Conservation (phyloP, 352 stramenopile genomes). For the Stephanocyclus meneghinianus region DNA sequence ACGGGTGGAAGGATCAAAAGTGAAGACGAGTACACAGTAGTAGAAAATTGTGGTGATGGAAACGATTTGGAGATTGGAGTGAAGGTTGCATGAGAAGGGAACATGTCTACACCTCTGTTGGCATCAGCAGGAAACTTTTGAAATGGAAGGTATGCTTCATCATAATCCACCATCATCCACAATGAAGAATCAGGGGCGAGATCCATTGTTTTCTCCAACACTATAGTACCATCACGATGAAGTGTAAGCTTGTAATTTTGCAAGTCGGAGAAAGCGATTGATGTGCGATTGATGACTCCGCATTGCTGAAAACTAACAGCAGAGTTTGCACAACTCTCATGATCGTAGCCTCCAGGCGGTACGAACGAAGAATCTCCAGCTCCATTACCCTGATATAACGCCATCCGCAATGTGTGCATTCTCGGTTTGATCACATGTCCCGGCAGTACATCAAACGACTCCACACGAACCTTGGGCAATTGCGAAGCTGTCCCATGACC, state of each 20-base stretch:
- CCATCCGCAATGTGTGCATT: constrained; percentile 49
- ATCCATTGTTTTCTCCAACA: constrained; percentile 32
- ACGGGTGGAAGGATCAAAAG: constrained; percentile 75
- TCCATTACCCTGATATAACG: constrained; percentile 41
- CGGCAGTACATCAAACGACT: constrained; percentile 51
- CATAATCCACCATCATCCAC: constrained; percentile 65
- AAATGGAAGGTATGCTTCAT: constrained; percentile 71
- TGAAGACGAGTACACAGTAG: constrained; percentile 64
- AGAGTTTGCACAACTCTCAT: constrained; percentile 10
- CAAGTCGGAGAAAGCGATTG: constrained; percentile 39
- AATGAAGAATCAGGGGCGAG: constrained; percentile 55
- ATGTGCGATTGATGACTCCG: constrained; percentile 5
- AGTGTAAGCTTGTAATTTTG: constrained; percentile 33
- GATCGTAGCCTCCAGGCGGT: constrained; percentile 14
- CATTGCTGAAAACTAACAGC: neutral
- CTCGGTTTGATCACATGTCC: constrained; percentile 45
- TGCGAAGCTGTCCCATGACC: neutral
- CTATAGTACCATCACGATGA: constrained; percentile 41
- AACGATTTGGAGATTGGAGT: constrained; percentile 17
- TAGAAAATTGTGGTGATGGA: constrained; percentile 10
- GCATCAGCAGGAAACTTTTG: constrained; percentile 77
- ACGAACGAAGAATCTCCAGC: constrained; percentile 39
- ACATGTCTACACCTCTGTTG: constrained; percentile 73
- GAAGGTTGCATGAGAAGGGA: constrained; percentile 55
- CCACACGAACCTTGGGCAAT: constrained; percentile 25